A percentile compares a stretch with the other conserved stretches of the same genome.
Conservation (phyloP, 495 filamentous ascomycete species). For the Amniculicola lignicola region DNA sequence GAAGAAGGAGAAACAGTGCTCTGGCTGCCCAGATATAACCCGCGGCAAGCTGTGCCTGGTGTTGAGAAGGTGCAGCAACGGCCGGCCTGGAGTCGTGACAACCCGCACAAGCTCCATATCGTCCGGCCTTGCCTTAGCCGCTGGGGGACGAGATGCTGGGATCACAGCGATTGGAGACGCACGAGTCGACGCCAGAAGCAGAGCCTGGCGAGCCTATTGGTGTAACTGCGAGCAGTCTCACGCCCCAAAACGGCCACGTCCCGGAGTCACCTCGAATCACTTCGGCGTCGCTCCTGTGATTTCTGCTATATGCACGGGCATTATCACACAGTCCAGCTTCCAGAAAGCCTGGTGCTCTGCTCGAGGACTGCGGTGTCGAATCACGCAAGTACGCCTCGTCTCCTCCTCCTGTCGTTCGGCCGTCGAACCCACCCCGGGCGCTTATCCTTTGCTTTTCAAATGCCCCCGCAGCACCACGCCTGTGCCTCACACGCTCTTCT, state of each 20-base stretch:
- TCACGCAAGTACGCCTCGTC: no score
- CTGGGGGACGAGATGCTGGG: constrained; percentile 7
- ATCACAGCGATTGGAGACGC: background rate
- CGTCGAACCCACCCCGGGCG: no score
- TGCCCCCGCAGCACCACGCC: no score
- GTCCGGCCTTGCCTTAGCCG: constrained; percentile 24
- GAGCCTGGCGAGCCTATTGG: constrained; percentile 16
- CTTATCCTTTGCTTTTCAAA: no score
- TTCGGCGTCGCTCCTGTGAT: constrained; percentile 30
- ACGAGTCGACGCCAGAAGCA: constrained; percentile 14
- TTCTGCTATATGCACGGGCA: constrained; percentile 18
- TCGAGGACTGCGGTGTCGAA: no score
- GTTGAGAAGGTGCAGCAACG: background rate
- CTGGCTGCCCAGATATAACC: constrained; percentile 10
- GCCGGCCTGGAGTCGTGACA: constrained; percentile 13
- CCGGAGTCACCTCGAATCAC: constrained; percentile 2
- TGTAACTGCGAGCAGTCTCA: constrained; percentile 32
- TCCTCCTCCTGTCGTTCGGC: no score
- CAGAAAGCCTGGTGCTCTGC: no score
- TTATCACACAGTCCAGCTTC: background rate
- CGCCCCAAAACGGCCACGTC: background rate
- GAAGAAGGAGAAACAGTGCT: background rate
- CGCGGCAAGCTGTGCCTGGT: constrained; percentile 5
- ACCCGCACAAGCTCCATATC: background rate
- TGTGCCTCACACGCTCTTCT: no score